Evolutionary conservation across 2,329 filamentous ascomycete genomes (phyloP).

Genomic region (Cladosporium sp.): DNA sequence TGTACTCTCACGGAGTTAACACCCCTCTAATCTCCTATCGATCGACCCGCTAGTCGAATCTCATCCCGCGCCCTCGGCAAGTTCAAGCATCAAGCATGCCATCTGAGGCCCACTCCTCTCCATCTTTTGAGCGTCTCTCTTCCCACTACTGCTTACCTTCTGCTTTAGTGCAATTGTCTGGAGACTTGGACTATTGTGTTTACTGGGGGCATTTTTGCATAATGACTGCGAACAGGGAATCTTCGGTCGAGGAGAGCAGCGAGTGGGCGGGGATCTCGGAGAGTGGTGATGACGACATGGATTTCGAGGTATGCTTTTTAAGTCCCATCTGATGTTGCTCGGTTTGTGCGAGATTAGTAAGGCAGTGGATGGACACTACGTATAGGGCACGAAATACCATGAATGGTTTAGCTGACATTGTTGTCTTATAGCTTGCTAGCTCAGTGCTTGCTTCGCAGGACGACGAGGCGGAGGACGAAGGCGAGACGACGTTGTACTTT

Average conservation of each 20-base stretch:
- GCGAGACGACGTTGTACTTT: conserved; percentile 42
- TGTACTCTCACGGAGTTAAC: no score
- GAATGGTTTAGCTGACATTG: no score
- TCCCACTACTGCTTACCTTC: background rate
- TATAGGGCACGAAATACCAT: no score
- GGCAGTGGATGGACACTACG: no score
- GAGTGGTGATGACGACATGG: conserved; percentile 53
- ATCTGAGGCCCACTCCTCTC: background rate
- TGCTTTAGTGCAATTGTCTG: background rate
- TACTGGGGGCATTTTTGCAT: background rate
- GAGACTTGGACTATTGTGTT: background rate
- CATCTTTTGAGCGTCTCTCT: background rate
- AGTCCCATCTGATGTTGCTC: background rate
- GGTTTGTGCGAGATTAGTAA: no score
- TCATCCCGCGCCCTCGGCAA: background rate
- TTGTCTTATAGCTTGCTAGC: conserved; percentile 42
- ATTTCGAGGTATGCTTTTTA: conserved; percentile 46
- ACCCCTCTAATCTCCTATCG: background rate
- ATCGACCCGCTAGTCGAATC: background rate
- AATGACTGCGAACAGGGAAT: conserved; percentile 2
- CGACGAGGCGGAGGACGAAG: conserved; percentile 45
- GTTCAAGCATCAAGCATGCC: background rate
- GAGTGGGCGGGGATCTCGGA: conserved; percentile 19
- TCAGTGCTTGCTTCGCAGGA: conserved; percentile 43
- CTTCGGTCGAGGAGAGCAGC: conserved; percentile 11